Conservation (phyloP, 2,329 filamentous ascomycete genomes). For the Pseudovirgaria hyperparasitica region DNA sequence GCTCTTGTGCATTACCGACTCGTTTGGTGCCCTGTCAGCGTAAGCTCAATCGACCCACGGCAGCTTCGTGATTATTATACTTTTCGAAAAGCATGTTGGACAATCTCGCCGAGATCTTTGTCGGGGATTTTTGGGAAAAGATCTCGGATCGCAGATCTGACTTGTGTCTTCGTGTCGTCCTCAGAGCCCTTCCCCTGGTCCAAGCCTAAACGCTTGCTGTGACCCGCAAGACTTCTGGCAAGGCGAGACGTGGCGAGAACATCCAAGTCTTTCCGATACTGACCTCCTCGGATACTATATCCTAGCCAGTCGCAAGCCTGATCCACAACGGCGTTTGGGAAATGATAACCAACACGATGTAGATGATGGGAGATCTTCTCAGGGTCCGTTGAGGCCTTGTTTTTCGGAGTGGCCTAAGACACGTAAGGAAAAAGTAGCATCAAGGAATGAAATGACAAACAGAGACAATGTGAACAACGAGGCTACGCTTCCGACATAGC, state of each 20-base stretch:
- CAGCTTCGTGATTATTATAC: conserved; percentile 18
- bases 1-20: conserved; percentile 43
- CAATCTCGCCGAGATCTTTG: conserved; percentile 43
- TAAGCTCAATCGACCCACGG: conserved; percentile 5
- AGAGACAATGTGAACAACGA: conserved; percentile 46
- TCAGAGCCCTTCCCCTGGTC: conserved; percentile 14
- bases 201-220: conserved; percentile 14
- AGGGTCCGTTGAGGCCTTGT: conserved; percentile 35
- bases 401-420: conserved; percentile 28
- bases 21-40: conserved; percentile 36
- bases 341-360: conserved; percentile 50
- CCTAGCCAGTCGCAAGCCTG: conserved; percentile 41
- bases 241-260: conserved; percentile 16
- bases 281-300: conserved; percentile 10
- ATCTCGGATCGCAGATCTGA: conserved; percentile 46
- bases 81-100: conserved; percentile 48
- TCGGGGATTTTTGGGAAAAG: conserved; percentile 51
- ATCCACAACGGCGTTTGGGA: conserved; percentile 46
- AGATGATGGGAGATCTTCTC: conserved; percentile 47
- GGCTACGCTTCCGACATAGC: conserved; percentile 40
- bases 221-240: conserved; percentile 22
- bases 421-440: conserved; percentile 3
- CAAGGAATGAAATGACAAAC: conserved; percentile 31
- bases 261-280: conserved; percentile 4
- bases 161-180: conserved; percentile 41